Evolutionary conservation across 2,329 filamentous ascomycete species (phyloP).

Genomic region (Sordariomycetes sp.): DNA sequence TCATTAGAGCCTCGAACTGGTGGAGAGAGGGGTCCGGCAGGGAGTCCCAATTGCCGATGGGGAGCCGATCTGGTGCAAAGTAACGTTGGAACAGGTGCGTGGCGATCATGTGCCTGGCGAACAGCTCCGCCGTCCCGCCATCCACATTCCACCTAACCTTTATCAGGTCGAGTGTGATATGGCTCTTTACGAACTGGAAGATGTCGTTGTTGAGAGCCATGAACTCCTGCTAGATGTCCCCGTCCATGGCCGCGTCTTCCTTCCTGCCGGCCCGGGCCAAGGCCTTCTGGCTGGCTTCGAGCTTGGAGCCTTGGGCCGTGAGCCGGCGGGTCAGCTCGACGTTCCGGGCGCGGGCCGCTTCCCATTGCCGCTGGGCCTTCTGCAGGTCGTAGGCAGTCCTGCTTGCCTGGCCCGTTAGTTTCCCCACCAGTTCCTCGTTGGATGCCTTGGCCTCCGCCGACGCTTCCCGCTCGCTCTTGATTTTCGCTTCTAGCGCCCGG

Average conservation of each 20-base stretch:
- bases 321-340: background rate
- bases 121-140: background rate
- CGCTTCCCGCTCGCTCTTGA: no score
- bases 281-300: background rate
- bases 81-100: background rate
- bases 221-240: conserved; percentile 42
- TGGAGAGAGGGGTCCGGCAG: background rate
- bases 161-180: background rate
- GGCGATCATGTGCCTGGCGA: no score
- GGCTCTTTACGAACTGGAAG: conserved; percentile 14
- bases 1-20: background rate
- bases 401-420: no score
- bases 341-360: background rate
- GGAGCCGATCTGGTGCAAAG: background rate
- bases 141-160: background rate
- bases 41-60: background rate
- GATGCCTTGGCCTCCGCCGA: no score
- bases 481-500: no score
- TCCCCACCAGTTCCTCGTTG: no score
- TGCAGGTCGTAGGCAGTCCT: no score
- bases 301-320: background rate
- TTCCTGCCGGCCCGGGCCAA: background rate
- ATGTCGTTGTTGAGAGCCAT: conserved; percentile 35
- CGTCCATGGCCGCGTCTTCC: conserved; percentile 33
- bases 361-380: background rate